These are phyloP conservation scores for Nephelium lappaceum DNA, from an alignment of 345 rosid genomes.

Conservation along the genomic window DNA sequence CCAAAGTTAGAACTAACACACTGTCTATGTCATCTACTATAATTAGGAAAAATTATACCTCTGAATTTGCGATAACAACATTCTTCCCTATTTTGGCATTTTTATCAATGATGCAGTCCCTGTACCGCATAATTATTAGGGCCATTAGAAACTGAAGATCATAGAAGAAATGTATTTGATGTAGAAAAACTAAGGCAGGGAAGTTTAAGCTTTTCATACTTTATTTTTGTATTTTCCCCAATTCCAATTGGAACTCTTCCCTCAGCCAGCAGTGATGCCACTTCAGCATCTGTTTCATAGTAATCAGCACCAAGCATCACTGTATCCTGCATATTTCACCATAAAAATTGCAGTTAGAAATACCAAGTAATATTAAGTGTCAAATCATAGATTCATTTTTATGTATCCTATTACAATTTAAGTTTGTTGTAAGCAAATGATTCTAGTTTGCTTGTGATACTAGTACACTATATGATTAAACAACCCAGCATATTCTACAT, in stretches of 20 bases:
- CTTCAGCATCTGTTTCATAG: constrained; percentile 84
- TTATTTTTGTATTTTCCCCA: constrained; percentile 83
- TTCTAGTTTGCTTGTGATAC: background rate
- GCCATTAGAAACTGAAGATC: constrained; percentile 4
- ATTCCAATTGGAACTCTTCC: constrained; percentile 77
- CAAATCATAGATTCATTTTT: background rate
- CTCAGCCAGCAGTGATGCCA: constrained; percentile 59
- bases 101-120: constrained; percentile 95
- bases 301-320: constrained; percentile 93
- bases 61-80: constrained; percentile 78
- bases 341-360: background rate
- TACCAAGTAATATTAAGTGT: background rate
- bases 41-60: constrained; percentile 44
- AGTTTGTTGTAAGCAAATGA: background rate
- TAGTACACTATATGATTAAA: background rate
- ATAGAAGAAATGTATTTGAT: background rate
- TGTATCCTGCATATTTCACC: constrained; percentile 58
- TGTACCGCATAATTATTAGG: constrained; percentile 29
- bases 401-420: background rate
- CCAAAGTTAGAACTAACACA: background rate
- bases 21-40: background rate
- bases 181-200: background rate
- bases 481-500: background rate
- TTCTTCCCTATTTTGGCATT: constrained; percentile 94
- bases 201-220: constrained; percentile 38